Conservation (phyloP, 139 green algal species). For the Edaphochlamys debaryana region DNA sequence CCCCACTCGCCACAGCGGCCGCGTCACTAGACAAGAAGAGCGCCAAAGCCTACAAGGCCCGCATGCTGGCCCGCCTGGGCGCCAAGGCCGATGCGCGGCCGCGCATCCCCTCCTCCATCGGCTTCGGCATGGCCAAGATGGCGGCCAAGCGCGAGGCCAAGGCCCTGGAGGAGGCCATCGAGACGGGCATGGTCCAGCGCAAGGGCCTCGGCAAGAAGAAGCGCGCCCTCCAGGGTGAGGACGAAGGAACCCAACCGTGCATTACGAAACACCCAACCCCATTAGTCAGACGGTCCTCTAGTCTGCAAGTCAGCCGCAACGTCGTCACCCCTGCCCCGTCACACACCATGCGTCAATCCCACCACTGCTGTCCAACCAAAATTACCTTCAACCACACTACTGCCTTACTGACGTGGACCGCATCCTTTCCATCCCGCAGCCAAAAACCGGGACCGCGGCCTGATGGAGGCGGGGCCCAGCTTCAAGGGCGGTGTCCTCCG, state of each 20-base stretch:
- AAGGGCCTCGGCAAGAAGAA: constrained; percentile 74
- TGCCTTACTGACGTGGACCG: no score
- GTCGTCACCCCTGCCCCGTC: no score
- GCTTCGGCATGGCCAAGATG: constrained; percentile 59
- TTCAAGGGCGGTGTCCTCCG: constrained; percentile 71
- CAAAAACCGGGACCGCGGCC: constrained; percentile 62
- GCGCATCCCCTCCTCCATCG: constrained; percentile 55
- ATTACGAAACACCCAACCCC: no score
- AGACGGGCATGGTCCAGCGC: constrained; percentile 65
- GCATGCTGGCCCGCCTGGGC: constrained; percentile 61
- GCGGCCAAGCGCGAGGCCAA: constrained; percentile 51
- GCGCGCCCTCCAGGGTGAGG: constrained; percentile 41
- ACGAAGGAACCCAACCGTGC: no score
- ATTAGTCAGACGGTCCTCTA: no score
- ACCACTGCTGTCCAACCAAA: no score
- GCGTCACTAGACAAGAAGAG: constrained; percentile 70
- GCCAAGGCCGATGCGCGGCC: constrained; percentile 61
- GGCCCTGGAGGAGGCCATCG: constrained; percentile 75
- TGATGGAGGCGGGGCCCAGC: constrained; percentile 63
- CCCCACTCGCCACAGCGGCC: no score
- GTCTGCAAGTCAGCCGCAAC: no score
- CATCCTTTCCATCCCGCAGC: constrained; percentile 31
- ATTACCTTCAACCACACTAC: no score
- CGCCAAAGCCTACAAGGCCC: constrained; percentile 63
- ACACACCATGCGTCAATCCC: no score